Percentiles rank a stretch among this genome's conserved stretches.
Evolutionary conservation across 2,329 filamentous ascomycete genomes (phyloP).

Genomic region (Periconia sp.): DNA sequence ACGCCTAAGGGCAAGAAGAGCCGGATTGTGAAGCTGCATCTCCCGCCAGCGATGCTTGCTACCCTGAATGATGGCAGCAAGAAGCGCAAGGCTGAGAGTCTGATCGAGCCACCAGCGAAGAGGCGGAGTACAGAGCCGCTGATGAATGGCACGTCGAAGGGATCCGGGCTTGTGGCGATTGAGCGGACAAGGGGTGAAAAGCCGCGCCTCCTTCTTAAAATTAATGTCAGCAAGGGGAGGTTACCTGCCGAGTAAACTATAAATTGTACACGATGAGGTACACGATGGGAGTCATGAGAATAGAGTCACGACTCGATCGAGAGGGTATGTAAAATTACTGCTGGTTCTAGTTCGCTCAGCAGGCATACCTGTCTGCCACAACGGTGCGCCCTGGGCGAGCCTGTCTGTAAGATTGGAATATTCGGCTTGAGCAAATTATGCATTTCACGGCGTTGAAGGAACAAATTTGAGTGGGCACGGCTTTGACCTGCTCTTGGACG

Average conservation of each 20-base stretch:
- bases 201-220: slow-evolving; percentile 13
- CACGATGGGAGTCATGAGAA: no score
- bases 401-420: no score
- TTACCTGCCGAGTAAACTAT: slow-evolving; percentile 3
- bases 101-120: slow-evolving; percentile 28
- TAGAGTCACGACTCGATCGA: no score
- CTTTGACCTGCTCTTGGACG: no score
- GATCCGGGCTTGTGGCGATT: slow-evolving; percentile 14
- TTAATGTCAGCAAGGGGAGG: slow-evolving; percentile 7
- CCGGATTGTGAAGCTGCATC: slow-evolving; percentile 32
- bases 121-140: slow-evolving; percentile 34
- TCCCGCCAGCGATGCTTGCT: slow-evolving; percentile 19
- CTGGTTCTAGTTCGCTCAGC: no score
- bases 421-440: no score
- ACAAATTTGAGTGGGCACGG: no score
- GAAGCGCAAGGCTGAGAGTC: slow-evolving; percentile 26
- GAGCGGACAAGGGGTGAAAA: slow-evolving; percentile 21
- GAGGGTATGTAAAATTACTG: no score
- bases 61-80: slow-evolving; percentile 17
- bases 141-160: slow-evolving; percentile 12
- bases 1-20: slow-evolving; percentile 22
- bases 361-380: no score
- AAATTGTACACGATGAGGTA: no score
- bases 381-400: no score
- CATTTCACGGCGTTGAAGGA: no score